Base-by-base conservation (phyloP, 2,329 filamentous ascomycete species). In the Arthroderma sp. region DNA sequence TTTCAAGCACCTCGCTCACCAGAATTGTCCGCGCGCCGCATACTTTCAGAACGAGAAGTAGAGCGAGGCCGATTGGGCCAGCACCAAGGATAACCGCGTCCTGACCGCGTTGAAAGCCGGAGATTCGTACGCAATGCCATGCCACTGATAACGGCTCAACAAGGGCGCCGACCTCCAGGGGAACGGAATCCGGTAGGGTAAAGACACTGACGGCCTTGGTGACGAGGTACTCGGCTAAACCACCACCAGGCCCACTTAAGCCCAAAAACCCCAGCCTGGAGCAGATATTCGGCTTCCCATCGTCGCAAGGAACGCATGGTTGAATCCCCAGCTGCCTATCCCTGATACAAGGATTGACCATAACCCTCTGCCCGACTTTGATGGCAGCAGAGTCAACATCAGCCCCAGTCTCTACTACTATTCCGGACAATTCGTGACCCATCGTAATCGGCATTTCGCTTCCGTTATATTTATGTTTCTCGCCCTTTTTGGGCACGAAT, bases 391-490 rank as follows among this genome's bases (percentile, higher is more conserved):
- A 45, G 15, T 51, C 53, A 4, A 77, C 70, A 1, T 62, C 67
- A 0, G 64, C 54, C 0, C 78, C 78, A n/a, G 82, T 61, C 51
- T 79, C 74, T 7, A 70, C 66, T 30, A 83, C 65, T 1, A 70
- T 68, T 7, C 78, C 79, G 3, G 70, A 74, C 58, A 82, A 78
- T 55, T 83, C 80, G 54, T 83, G 79, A 28, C 80, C 79, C 6
- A 82, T 64, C 0, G 70, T 77, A 6, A 81, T 67, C 3, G 78
- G 79, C 32, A 76, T 67, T 1, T 64, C 66, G 46, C 75, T 74
- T 30, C 69, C 64, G 0, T 77, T 82, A 22, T 81, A 58, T 1
- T 70, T 70, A 53, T 82, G 78, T 1, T 77, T 74, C 4, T 43
- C 50, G 8, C 49, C 50, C 5, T 58, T 59, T 5, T 55, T 55